These are phyloP conservation scores for Stagonosporopsis rhizophila DNA, from an alignment of 2,329 filamentous ascomycete species.

Conservation along the genomic window DNA sequence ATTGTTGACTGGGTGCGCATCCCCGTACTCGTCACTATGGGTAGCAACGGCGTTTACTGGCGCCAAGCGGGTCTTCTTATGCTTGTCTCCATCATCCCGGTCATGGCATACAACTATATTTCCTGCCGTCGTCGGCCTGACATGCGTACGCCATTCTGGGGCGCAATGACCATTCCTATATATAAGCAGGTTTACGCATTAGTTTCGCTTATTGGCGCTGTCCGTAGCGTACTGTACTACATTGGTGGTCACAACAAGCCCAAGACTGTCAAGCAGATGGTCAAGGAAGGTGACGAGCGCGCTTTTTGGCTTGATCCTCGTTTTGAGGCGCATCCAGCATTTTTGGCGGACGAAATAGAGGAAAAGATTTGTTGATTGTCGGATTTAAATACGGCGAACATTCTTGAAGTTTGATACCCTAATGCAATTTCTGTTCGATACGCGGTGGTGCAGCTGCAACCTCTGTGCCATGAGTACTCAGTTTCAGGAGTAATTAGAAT, in stretches of 20 bases:
- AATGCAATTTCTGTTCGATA: background rate
- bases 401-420: background rate
- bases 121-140: conserved; percentile 23
- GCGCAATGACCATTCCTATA: conserved; percentile 17
- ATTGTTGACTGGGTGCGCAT: conserved; percentile 28
- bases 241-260: conserved; percentile 23
- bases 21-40: conserved; percentile 23
- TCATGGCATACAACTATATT: conserved; percentile 22
- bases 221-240: conserved; percentile 21
- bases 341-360: conserved; percentile 3
- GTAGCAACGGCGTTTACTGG: conserved; percentile 21
- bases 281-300: conserved; percentile 22
- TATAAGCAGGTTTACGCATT: conserved; percentile 28
- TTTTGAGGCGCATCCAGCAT: conserved; percentile 23
- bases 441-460: no score
- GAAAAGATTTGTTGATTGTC: background rate
- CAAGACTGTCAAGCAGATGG: conserved; percentile 24
- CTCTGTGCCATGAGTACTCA: no score
- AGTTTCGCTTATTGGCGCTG: conserved; percentile 23
- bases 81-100: conserved; percentile 21
- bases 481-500: no score
- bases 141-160: conserved; percentile 24
- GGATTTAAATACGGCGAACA: no score
- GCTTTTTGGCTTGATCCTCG: conserved; percentile 27
- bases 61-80: conserved; percentile 20